Conservation (phyloP, 371 early-diverging fungal species). For the Mucor saturninus region DNA sequence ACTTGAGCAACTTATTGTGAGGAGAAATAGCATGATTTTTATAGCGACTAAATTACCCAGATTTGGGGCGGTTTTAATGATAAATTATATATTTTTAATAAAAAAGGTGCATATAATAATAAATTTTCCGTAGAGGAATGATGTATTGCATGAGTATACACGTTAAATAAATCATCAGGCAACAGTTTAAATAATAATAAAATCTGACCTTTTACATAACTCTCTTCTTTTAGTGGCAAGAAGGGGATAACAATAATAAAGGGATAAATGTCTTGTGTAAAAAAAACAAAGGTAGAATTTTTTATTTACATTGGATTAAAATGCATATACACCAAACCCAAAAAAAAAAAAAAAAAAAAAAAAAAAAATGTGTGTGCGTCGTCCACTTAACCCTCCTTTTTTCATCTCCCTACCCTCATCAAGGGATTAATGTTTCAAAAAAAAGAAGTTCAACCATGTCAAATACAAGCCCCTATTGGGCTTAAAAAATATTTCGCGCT, state of each 20-base stretch:
- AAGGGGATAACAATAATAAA: too few species aligned
- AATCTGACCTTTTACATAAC: neutral
- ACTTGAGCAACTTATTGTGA: too few species aligned
- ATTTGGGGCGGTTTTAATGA: neutral
- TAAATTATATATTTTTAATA: slow-evolving; percentile 1
- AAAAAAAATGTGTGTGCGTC: neutral
- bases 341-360: neutral
- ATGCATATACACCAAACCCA: neutral
- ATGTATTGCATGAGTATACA: neutral
- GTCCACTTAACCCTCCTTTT: slow-evolving; percentile 7
- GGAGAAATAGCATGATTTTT: neutral
- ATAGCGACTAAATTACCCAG: neutral
- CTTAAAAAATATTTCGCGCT: neutral
- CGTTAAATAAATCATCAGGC: neutral
- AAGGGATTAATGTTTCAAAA: slow-evolving; percentile 9
- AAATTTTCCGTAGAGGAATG: neutral
- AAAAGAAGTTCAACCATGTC: neutral
- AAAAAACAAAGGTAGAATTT: neutral
- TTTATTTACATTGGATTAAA: neutral
- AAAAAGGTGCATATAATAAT: slow-evolving; percentile 1
- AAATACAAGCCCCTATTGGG: slow-evolving; percentile 2
- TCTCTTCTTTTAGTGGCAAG: neutral
- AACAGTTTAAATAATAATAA: neutral
- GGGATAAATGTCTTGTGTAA: too few species aligned
- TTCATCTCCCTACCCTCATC: neutral